Base-by-base conservation (phyloP, 345 rosid species). In the Populus simonii region DNA sequence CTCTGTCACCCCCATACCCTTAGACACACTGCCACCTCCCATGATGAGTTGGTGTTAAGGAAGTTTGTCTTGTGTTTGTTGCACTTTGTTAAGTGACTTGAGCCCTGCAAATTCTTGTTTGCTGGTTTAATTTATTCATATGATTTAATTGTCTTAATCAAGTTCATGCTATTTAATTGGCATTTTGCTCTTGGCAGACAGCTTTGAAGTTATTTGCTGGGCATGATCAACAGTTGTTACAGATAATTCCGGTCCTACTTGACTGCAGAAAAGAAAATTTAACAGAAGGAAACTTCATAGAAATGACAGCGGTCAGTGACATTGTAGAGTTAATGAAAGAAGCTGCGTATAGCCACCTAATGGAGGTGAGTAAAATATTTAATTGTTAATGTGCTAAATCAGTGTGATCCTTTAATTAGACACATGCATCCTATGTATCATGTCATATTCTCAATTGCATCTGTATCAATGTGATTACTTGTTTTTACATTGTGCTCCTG, bases 281-380 rank as follows among this genome's bases (percentile, higher is more conserved):
- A 47, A 82, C 20, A 35, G 90, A 89, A 61, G 90, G 88, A 70
- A 70, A 75, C 75, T 78, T 78, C 80, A 77, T 89, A 76, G 90
- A 89, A 68, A 71, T 41, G 66, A 73, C 75, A 66, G 78, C 69
- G 45, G 87, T 85, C 55, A 71, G 75, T 74, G 84, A 82, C 68
- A 65, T 91, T 59, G 57, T 89, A 78, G 85, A 88, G 77, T 81
- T 85, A 70, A 78, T 89, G 92, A 88, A 88, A 83, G 97, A 93
- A 86, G 88, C 91, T 83, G 92, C 99, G 20, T 93, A 80, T 80
- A 93, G 98, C 84, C 98, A 86, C 86, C 83, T 96, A 79, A 81
- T 96, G 91, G 99, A 96, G 96, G 99, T 88, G 74, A 84, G 81
- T 38, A 76, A 76, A 80, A 61, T 80, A 10, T 47, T 15, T 4